These are phyloP conservation scores for Grosmannia penicillata DNA, from an alignment of 2,329 filamentous ascomycete species.

Conservation along the genomic window DNA sequence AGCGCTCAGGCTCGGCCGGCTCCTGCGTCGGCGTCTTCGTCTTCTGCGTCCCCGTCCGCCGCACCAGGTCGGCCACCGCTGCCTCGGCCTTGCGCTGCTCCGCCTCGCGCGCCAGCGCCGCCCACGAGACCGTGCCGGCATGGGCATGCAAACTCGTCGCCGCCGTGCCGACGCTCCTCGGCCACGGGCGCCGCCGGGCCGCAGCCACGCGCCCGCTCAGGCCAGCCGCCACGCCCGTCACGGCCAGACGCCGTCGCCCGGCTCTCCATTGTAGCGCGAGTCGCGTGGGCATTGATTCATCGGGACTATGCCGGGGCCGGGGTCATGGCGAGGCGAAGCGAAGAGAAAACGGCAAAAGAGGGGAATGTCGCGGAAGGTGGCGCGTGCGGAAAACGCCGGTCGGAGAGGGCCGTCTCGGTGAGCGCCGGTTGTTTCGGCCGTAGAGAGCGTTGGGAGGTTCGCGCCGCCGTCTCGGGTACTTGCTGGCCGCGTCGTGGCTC, in stretches of 20 bases:
- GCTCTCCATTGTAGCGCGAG: slow-evolving; percentile 5
- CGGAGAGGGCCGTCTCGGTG: too few species aligned
- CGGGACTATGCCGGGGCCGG: neutral
- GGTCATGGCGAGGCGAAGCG: slow-evolving; percentile 2
- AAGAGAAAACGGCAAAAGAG: neutral
- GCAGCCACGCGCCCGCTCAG: neutral
- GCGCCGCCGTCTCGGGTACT: too few species aligned
- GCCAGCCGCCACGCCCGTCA: neutral
- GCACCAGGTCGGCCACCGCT: neutral
- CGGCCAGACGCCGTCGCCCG: slow-evolving; percentile 1
- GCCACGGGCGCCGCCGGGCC: too few species aligned
- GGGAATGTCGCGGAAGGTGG: neutral
- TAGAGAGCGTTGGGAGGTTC: too few species aligned
- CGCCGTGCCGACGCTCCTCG: neutral
- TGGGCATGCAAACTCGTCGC: neutral
- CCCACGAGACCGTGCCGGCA: neutral
- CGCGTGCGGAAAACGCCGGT: too few species aligned
- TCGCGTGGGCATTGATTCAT: slow-evolving; percentile 7
- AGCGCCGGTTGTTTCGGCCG: too few species aligned
- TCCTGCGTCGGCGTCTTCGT: neutral
- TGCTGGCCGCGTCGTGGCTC: too few species aligned
- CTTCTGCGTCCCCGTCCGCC: too few species aligned
- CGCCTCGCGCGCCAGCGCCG: slow-evolving; percentile 1
- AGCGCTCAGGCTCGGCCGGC: neutral
- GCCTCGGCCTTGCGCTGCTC: neutral